A percentile compares a stretch with the other conserved stretches of the same genome.
These are phyloP conservation scores for Malassezia psittaci DNA, from an alignment of 1,284 basidiomycete genomes.

Conservation along the genomic window DNA sequence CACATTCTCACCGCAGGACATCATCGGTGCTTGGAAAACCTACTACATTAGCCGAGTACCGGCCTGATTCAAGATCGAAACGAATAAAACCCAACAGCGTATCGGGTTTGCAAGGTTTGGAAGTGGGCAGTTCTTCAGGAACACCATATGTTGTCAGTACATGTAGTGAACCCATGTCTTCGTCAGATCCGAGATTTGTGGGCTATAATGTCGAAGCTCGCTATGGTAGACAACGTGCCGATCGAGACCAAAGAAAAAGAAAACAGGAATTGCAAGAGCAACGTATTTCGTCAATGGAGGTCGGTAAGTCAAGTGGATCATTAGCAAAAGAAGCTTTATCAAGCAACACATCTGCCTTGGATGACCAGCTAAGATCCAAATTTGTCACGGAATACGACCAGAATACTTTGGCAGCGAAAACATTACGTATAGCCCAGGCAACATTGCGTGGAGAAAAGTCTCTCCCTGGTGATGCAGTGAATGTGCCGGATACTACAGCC, in stretches of 20 bases:
- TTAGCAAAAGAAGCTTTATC: not conserved
- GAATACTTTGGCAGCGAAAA: slow-evolving; percentile 9
- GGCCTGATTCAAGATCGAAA: no score
- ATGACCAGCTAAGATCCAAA: not conserved
- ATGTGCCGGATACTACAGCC: not conserved
- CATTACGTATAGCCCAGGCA: slow-evolving; percentile 13
- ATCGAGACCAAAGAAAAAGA: slow-evolving; percentile 10
- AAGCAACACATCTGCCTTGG: not conserved
- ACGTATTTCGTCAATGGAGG: not conserved
- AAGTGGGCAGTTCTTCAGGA: not conserved
- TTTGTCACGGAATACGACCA: slow-evolving; percentile 8
- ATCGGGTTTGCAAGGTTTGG: not conserved
- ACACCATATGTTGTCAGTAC: not conserved
- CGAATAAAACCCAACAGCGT: not conserved
- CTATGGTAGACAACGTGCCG: slow-evolving; percentile 3
- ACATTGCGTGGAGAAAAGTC: slow-evolving; percentile 3
- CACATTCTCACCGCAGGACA: not conserved
- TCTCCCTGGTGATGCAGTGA: not conserved
- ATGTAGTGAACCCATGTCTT: not conserved
- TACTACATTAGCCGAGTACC: not conserved
- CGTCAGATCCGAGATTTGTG: not conserved
- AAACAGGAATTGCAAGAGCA: slow-evolving; percentile 1
- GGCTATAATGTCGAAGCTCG: slow-evolving; percentile 6
- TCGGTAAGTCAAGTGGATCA: not conserved
- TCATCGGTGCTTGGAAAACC: not conserved